Evolutionary conservation across 257 asterid species (phyloP).

Genomic region (Anisodus tanguticus): DNA sequence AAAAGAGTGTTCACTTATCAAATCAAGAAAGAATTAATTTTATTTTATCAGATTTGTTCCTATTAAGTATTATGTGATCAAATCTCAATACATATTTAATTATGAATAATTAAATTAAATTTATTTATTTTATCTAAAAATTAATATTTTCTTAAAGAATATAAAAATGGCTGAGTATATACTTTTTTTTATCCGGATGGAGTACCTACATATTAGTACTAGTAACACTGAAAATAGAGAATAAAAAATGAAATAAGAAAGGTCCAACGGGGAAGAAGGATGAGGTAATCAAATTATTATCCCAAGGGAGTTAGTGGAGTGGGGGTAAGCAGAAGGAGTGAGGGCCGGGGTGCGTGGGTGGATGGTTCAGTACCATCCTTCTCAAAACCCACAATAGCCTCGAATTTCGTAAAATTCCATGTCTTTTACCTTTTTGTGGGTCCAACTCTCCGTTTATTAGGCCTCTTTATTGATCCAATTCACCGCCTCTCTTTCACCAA

Average conservation of each 20-base stretch:
- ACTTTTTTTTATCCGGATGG: too few species aligned
- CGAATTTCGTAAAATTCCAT: background rate
- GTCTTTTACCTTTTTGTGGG: background rate
- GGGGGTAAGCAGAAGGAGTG: constrained; percentile 30
- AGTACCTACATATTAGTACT: too few species aligned
- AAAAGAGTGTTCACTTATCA: too few species aligned
- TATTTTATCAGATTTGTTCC: too few species aligned
- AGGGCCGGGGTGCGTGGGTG: background rate
- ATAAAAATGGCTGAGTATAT: too few species aligned
- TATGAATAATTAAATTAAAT: too few species aligned
- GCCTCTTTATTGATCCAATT: background rate
- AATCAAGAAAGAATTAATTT: too few species aligned
- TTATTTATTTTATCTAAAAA: too few species aligned
- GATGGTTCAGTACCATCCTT: constrained; percentile 35
- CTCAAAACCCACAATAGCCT: background rate
- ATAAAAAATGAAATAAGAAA: constrained; percentile 21
- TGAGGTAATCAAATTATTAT: constrained; percentile 34
- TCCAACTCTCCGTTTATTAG: background rate
- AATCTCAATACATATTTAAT: too few species aligned
- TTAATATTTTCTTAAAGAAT: too few species aligned
- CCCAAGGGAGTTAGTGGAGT: constrained; percentile 31
- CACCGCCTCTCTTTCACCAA: background rate
- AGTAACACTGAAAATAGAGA: background rate
- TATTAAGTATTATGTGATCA: too few species aligned
- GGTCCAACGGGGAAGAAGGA: constrained; percentile 11